Evolutionary conservation across 257 asterid species (phyloP).

Genomic region (Orobanche coerulescens): DNA sequence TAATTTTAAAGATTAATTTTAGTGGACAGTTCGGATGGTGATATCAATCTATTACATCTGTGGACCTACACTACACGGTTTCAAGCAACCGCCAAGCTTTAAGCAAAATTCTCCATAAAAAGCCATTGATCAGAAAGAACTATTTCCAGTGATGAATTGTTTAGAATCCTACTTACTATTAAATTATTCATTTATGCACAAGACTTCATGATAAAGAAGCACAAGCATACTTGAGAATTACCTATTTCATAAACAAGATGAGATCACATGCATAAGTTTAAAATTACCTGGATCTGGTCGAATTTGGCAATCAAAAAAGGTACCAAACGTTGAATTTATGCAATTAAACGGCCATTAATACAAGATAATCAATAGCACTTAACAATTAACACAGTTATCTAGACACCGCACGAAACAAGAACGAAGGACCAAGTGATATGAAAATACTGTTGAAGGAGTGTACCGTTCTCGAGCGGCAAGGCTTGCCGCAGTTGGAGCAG

Average conservation of each 20-base stretch:
- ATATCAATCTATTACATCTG: no score
- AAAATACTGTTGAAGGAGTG: not conserved
- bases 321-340: not conserved
- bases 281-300: not conserved
- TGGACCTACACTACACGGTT: no score
- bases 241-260: not conserved
- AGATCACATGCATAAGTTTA: not conserved
- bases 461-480: constrained; percentile 95
- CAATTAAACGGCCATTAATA: not conserved
- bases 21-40: no score
- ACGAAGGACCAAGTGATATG: not conserved
- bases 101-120: not conserved
- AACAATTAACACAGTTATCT: not conserved
- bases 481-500: constrained; percentile 79
- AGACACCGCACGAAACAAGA: not conserved
- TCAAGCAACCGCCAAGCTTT: no score
- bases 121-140: not conserved
- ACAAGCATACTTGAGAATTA: not conserved
- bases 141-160: not conserved
- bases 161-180: not conserved
- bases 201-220: not conserved
- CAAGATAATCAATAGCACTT: not conserved
- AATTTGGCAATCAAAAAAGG: not conserved
- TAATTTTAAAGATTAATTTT: no score
- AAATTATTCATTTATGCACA: not conserved